phyloP scores from a whole-genome alignment of 768 basidiomycete genomes.

The Termitomyces sp. region DNA sequence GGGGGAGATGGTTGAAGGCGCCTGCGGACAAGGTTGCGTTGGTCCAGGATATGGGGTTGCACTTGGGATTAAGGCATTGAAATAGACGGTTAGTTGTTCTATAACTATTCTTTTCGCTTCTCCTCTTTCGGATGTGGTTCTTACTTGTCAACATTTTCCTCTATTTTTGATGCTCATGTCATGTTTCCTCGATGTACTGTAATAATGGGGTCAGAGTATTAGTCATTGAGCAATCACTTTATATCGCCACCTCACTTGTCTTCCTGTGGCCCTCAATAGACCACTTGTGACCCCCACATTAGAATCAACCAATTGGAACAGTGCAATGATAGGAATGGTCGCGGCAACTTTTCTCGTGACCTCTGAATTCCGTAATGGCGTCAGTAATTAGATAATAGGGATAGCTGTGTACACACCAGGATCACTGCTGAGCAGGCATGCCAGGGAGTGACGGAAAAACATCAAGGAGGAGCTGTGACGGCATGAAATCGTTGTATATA shows the following conservation, averaged over 20 bases:
- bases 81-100: constrained; percentile 69
- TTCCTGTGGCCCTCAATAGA: not conserved
- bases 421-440: not conserved
- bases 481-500: not conserved
- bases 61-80: constrained; percentile 83
- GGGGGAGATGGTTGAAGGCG: constrained; percentile 36
- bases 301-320: not conserved
- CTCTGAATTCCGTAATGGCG: not conserved
- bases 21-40: constrained; percentile 64
- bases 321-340: not conserved
- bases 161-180: not conserved
- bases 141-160: not conserved
- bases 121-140: not conserved
- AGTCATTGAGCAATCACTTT: not conserved
- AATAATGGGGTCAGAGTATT: not conserved
- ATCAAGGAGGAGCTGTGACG: not conserved
- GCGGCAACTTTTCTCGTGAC: not conserved
- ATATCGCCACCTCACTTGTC: constrained; percentile 26
- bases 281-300: not conserved
- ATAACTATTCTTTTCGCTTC: not conserved
- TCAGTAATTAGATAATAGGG: not conserved
- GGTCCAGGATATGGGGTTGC: constrained; percentile 93
- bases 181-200: not conserved
- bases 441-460: not conserved
- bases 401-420: not conserved